These are phyloP conservation scores for Eucalyptus grandis DNA, from an alignment of 345 rosid species.

Conservation along the genomic window DNA sequence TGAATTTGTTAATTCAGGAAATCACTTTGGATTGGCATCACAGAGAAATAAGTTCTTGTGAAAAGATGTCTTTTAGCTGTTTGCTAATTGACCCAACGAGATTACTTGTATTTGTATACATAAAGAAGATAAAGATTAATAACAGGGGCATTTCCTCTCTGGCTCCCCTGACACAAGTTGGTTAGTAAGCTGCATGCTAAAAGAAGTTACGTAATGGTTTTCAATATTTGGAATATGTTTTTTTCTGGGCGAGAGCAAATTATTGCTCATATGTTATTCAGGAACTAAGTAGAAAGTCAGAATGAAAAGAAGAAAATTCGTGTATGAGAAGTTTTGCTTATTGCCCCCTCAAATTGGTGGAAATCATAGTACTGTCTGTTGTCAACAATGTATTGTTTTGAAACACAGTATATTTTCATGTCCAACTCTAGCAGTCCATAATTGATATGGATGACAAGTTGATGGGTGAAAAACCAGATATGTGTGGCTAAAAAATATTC, in stretches of 20 bases:
- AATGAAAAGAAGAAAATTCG: background rate
- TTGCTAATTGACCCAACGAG: background rate
- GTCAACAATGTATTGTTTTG: background rate
- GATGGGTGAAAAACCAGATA: background rate
- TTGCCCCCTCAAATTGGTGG: background rate
- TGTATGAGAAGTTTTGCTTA: background rate
- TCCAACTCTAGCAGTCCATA: background rate
- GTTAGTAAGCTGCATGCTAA: background rate
- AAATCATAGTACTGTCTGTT: background rate
- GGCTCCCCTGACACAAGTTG: background rate
- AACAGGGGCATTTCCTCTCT: background rate
- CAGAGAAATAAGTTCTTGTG: background rate
- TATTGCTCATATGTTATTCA: background rate
- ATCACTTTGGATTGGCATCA: background rate
- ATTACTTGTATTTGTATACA: background rate
- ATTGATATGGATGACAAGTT: background rate
- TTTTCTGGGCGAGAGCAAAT: background rate
- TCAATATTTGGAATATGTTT: background rate
- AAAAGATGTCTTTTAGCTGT: background rate
- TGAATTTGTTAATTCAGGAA: background rate
- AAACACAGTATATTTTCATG: background rate
- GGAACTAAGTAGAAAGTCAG: background rate
- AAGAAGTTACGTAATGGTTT: background rate
- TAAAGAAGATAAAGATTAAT: background rate
- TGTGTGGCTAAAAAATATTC: background rate